Evolutionary conservation across 2,329 filamentous ascomycete genomes (phyloP).

Genomic region (Thermothelomyces thermophilus): DNA sequence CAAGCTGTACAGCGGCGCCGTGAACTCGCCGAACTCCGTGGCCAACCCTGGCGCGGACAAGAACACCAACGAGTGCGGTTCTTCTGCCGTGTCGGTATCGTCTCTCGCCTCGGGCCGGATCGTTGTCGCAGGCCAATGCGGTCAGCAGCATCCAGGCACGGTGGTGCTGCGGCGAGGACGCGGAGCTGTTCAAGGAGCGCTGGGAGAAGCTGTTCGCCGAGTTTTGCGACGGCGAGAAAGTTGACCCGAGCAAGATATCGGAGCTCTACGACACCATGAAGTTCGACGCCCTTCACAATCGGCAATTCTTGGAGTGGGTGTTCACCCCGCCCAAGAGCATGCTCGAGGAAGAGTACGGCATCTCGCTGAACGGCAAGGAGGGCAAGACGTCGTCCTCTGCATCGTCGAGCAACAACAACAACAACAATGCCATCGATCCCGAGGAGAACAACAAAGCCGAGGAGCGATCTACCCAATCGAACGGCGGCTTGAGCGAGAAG

Average conservation of each 20-base stretch:
- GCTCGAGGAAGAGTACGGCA: constrained; percentile 61
- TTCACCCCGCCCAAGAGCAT: constrained; percentile 82
- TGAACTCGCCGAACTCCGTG: constrained; percentile 55
- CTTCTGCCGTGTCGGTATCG: constrained; percentile 35
- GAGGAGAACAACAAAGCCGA: constrained; percentile 29
- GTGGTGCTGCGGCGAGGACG: constrained; percentile 95
- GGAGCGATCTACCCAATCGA: constrained; percentile 6
- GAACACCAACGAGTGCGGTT: constrained; percentile 32
- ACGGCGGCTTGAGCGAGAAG: constrained; percentile 37
- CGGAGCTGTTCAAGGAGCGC: constrained; percentile 87
- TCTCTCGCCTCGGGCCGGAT: constrained; percentile 28
- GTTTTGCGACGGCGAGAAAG: constrained; percentile 94
- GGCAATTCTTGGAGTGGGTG: constrained; percentile 93
- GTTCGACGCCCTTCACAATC: constrained; percentile 94
- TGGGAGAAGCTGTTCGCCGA: constrained; percentile 98
- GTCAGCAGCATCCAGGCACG: constrained; percentile 72
- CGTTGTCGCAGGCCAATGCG: constrained; percentile 54
- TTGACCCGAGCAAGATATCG: constrained; percentile 96
- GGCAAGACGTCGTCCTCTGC: constrained; percentile 8
- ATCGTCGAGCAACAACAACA: constrained; percentile 28
- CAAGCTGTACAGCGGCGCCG: constrained; percentile 64
- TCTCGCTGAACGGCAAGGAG: constrained; percentile 26
- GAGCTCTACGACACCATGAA: constrained; percentile 99
- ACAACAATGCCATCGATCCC: no score
- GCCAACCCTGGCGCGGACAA: constrained; percentile 46